Percentiles rank a stretch among this genome's conserved stretches.
Evolutionary conservation across 2,329 filamentous ascomycete species (phyloP).

Genomic region (Cercospora sp.): DNA sequence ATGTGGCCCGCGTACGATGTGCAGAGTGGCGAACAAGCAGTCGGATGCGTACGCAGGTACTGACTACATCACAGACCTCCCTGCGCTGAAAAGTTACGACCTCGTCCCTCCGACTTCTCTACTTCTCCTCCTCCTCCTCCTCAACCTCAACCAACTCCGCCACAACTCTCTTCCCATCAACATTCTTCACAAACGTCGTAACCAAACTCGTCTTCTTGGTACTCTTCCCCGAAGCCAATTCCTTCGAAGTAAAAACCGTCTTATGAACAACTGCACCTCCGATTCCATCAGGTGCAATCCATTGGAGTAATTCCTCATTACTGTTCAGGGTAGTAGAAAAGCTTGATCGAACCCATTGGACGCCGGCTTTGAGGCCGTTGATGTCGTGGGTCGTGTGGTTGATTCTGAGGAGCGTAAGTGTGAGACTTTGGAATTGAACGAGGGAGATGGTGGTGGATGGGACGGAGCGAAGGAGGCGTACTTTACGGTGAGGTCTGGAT

Average conservation of each 20-base stretch:
- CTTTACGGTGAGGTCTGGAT: background rate
- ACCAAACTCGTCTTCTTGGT: background rate
- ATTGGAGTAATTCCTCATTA: background rate
- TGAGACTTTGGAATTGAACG: background rate
- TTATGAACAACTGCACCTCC: background rate
- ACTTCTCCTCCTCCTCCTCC: background rate
- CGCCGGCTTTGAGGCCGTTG: background rate
- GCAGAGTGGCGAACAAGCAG: background rate
- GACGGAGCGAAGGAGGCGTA: background rate
- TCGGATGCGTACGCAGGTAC: background rate
- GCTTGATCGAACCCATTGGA: background rate
- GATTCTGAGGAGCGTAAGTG: background rate
- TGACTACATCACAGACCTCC: background rate
- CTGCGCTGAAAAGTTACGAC: too few species aligned
- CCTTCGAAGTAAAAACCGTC: background rate
- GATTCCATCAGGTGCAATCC: background rate
- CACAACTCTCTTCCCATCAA: background rate
- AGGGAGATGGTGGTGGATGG: background rate
- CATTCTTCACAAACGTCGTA: background rate
- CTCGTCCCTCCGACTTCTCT: background rate
- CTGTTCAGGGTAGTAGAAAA: background rate
- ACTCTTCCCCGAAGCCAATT: background rate
- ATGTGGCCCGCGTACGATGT: background rate
- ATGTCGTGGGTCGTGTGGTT: background rate
- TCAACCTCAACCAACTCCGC: background rate